A percentile compares a stretch with the other conserved stretches of the same genome.
Conservation (phyloP, 306 rosid species). For the Oxytropis ochrocephala region DNA sequence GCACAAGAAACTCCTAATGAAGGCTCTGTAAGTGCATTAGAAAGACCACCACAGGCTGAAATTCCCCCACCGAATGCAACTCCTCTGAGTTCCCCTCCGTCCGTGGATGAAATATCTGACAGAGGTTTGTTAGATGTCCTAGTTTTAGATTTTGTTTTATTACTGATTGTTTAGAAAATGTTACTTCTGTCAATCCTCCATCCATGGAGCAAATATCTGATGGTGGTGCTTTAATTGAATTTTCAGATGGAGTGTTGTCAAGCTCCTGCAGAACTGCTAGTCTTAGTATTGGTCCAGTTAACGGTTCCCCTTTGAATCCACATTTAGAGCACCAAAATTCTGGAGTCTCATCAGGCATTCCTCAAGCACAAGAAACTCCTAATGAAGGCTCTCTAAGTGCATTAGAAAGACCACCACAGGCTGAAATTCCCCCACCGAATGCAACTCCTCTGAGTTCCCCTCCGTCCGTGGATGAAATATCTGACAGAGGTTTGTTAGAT, state of each 20-base stretch:
- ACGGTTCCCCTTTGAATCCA: background rate
- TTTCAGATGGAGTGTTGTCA: slow-evolving; percentile 12
- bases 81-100: slow-evolving; percentile 5
- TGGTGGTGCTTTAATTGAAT: slow-evolving; percentile 3
- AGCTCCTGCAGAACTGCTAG: slow-evolving; percentile 12
- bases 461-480: background rate
- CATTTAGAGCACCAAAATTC: slow-evolving; percentile 20
- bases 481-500: background rate
- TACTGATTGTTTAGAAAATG: too few species aligned
- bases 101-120: background rate
- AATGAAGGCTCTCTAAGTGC: background rate
- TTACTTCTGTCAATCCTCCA: slow-evolving; percentile 4
- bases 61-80: background rate
- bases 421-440: background rate
- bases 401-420: background rate
- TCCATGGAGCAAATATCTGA: slow-evolving; percentile 12
- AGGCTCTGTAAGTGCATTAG: background rate
- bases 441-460: slow-evolving; percentile 5
- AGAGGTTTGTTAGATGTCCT: background rate
- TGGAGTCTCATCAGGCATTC: slow-evolving; percentile 19
- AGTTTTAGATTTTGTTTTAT: slow-evolving; percentile 16
- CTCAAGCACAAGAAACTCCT: slow-evolving; percentile 24
- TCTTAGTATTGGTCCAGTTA: slow-evolving; percentile 5
- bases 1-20: slow-evolving; percentile 24
- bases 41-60: background rate